Base-by-base conservation (phyloP, 2,329 filamentous ascomycete species). In the Cordyceps farinosa region DNA sequence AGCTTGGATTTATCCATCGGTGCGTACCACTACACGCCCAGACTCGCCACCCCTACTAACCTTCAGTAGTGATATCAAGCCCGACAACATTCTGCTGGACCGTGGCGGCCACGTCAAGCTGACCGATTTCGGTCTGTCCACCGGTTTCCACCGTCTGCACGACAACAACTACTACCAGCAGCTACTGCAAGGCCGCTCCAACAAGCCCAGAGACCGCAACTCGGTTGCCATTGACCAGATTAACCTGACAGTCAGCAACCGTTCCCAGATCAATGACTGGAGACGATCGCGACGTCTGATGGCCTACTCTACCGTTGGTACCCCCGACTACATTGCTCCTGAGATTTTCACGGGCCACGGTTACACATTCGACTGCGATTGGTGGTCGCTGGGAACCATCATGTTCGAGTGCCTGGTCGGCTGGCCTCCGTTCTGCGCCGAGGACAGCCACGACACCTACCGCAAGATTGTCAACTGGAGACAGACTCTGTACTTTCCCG, bases 351-450 rank as follows among this genome's bases (percentile, higher is more conserved):
- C 91, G 53, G 93, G 94, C 22, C 91, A 96, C 72, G 95, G 95
- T 55, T 99, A 99, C 80, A 91, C 92, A 64, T 97, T 94, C 72
- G 90, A 96, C 74, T 99, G 95, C 75, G 95, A 99, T 81, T 99
- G 95, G 95, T 99, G 95, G 95, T 96, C 91, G 29, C 85, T 99
- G 56, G 95, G 95, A 60, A 97, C 95, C 51, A 99, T 99, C 79
- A 98, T 99, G 95, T 99, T 98, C 72, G 95, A 99, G 78, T 99
- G 95, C 77, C 83, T 99, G 69, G 92, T 99, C 66, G 95, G 95
- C 71, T 99, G 95, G 95, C 95, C 95, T 62, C 95, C 95, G 36
- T 99, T 99, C 85, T 99, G 95, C 76, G 94, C 95, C 27, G 95
- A 99, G 76, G 94, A 98, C 74, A 91, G 92, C 65, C 94, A 96